Evolutionary conservation across 2,329 filamentous ascomycete species (phyloP).

Genomic region (Aspergillus tanneri): DNA sequence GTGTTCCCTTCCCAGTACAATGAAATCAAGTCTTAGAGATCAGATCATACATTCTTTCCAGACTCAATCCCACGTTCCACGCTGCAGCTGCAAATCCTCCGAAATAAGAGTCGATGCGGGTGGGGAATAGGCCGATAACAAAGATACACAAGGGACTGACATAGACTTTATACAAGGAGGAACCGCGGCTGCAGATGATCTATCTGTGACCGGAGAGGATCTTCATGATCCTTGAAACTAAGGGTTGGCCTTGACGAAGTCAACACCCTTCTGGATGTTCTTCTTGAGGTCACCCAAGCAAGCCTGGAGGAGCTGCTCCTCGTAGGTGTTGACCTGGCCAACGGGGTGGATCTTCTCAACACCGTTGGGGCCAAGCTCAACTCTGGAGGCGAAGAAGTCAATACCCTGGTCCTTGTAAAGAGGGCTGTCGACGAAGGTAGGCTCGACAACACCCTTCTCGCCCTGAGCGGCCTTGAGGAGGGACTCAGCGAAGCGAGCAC

Average conservation of each 20-base stretch:
- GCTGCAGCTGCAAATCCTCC: slow-evolving; percentile 24
- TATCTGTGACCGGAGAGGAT: slow-evolving; percentile 9
- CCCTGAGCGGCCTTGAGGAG: slow-evolving; percentile 89
- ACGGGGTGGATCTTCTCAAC: slow-evolving; percentile 90
- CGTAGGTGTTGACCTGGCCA: slow-evolving; percentile 77
- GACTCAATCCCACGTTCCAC: slow-evolving; percentile 4
- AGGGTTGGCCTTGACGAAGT: slow-evolving; percentile 62
- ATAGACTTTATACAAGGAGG: slow-evolving; percentile 34
- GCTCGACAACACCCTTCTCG: slow-evolving; percentile 93
- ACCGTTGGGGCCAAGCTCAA: slow-evolving; percentile 95
- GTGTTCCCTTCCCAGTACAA: too few relatives aligned
- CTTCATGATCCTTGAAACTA: too few relatives aligned
- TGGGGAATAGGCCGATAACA: slow-evolving; percentile 18
- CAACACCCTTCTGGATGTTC: slow-evolving; percentile 86
- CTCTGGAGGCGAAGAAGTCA: slow-evolving; percentile 93
- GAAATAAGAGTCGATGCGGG: slow-evolving; percentile 20
- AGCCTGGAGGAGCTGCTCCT: slow-evolving; percentile 86
- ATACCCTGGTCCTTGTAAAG: slow-evolving; percentile 98
- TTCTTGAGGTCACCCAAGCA: slow-evolving; percentile 65
- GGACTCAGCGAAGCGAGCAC: slow-evolving; percentile 80
- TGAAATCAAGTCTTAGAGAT: too few relatives aligned
- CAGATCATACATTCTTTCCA: slow-evolving; percentile 12
- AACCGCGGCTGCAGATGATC: slow-evolving; percentile 20
- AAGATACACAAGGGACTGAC: slow-evolving; percentile 18
- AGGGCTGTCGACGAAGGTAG: slow-evolving; percentile 93